Percentiles rank a stretch among this genome's conserved stretches.
These are phyloP conservation scores for Orbilia javanica DNA, from an alignment of 2,329 filamentous ascomycete species.

Conservation along the genomic window DNA sequence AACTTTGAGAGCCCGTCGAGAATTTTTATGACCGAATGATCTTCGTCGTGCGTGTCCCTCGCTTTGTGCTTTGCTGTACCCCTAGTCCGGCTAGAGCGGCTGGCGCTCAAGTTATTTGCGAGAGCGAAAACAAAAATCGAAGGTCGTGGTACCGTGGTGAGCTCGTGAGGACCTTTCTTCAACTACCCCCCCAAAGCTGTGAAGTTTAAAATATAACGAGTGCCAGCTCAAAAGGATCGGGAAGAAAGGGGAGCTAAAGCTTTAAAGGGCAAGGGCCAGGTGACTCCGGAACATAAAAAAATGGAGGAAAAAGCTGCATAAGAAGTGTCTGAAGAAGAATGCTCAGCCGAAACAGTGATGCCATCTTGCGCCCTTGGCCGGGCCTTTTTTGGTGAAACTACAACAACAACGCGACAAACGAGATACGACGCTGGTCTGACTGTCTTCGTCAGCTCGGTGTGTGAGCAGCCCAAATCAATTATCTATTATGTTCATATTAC, in stretches of 20 bases:
- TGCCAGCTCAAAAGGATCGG: slow-evolving; percentile 15
- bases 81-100: slow-evolving; percentile 11
- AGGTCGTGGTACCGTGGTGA: slow-evolving; percentile 36
- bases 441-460: background rate
- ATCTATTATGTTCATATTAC: too few species aligned
- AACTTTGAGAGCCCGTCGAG: background rate
- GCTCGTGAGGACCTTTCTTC: background rate
- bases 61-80: slow-evolving; percentile 26
- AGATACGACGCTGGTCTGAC: background rate
- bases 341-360: slow-evolving; percentile 44
- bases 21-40: slow-evolving; percentile 49
- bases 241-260: slow-evolving; percentile 59
- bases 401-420: slow-evolving; percentile 42
- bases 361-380: slow-evolving; percentile 31
- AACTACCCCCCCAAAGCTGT: slow-evolving; percentile 44
- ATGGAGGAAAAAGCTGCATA: slow-evolving; percentile 12
- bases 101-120: background rate
- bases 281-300: slow-evolving; percentile 57
- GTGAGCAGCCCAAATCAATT: background rate
- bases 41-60: slow-evolving; percentile 30
- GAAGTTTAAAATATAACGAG: slow-evolving; percentile 48
- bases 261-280: slow-evolving; percentile 61
- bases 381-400: slow-evolving; percentile 22
- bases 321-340: slow-evolving; percentile 2
- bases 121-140: slow-evolving; percentile 31